Percentiles rank a stretch among this genome's conserved stretches.
phyloP scores from a whole-genome alignment of 306 rosid species.

The Elaeagnus macrophylla region DNA sequence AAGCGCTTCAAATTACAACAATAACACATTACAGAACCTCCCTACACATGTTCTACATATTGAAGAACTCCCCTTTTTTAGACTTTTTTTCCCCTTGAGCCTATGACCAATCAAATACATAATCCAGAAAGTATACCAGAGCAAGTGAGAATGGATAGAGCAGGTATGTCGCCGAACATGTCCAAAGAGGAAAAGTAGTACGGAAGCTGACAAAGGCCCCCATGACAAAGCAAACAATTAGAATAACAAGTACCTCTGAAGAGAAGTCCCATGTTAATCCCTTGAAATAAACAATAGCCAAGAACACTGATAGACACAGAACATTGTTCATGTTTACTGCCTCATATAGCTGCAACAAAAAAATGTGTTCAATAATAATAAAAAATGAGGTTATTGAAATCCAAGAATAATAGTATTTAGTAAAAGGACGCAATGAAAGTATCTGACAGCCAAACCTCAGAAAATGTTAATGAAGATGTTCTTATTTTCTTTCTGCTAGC shows the following conservation, averaged over 20 bases:
- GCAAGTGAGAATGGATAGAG: slow-evolving; percentile 38
- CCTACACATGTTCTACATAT: too few species aligned
- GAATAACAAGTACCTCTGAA: slow-evolving; percentile 47
- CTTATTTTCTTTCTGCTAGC: slow-evolving; percentile 39
- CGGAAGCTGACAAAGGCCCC: slow-evolving; percentile 36
- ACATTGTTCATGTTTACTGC: slow-evolving; percentile 65
- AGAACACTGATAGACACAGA: slow-evolving; percentile 46
- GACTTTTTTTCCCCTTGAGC: too few species aligned
- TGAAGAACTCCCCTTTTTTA: too few species aligned
- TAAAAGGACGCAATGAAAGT: neutral
- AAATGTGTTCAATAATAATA: neutral
- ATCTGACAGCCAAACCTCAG: slow-evolving; percentile 39
- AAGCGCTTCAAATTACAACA: too few species aligned
- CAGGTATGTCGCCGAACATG: slow-evolving; percentile 35
- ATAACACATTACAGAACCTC: too few species aligned
- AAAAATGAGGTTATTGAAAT: neutral
- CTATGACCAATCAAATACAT: slow-evolving; percentile 3
- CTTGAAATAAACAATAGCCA: slow-evolving; percentile 37
- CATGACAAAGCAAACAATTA: slow-evolving; percentile 38
- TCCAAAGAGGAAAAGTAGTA: slow-evolving; percentile 43
- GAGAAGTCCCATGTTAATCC: slow-evolving; percentile 54
- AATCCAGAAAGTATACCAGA: slow-evolving; percentile 35
- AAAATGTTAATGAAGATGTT: slow-evolving; percentile 47
- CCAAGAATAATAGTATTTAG: neutral
- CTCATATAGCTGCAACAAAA: slow-evolving; percentile 50